Evolutionary conservation across 805 yeast genomes (phyloP), one percentile per base, ranked within the genome.

Genomic region (Ogataea haglerorum): DNA sequence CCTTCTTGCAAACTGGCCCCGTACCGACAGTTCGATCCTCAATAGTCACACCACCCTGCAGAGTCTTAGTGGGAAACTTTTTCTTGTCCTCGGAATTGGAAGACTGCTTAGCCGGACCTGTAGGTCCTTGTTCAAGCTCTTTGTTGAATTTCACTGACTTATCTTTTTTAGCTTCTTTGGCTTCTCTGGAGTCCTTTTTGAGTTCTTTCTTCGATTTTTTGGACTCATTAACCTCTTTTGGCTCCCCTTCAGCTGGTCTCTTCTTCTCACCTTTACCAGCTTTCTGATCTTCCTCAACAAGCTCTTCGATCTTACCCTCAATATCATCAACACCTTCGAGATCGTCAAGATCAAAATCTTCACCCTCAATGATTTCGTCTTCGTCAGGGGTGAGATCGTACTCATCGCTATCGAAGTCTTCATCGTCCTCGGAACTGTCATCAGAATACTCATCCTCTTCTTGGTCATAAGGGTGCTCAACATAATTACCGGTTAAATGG

Each of bases 81-180:
- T 75, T 73, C 24, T 47, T 38, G 26, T 36, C 54, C 37, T 53
- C 57, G 13, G 46, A 57, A 34, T 59, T 56, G 21, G 52, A 54
- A 28, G 56, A 49, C 36, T 57, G 57, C 45, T 60, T 58, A 42
- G 61, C 55, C 43, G 65, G 57, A 40, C 56, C 60, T 38, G 91
- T 82, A 64, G 97, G 97, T 47, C 96, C 96, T 73, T 88, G 95
- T 70, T 91, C 98, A 59, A 91, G 80, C 51, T 85, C 82, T 67
- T 88, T 80, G 67, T 86, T 76, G 75, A 91, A 93, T 65, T 88
- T 85, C 45, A 91, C 97, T 62, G 82, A 78, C 69, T 82, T 88
- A 59, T 71, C 73, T 54, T 67, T 65, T 56, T 65, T 67, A 45
- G 53, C 52, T 21, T 47, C 65, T 51, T 57, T 51, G 2, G 30